These are phyloP conservation scores for Chaetothyriales sp. DNA, from an alignment of 2,329 filamentous ascomycete genomes.

Conservation along the genomic window DNA sequence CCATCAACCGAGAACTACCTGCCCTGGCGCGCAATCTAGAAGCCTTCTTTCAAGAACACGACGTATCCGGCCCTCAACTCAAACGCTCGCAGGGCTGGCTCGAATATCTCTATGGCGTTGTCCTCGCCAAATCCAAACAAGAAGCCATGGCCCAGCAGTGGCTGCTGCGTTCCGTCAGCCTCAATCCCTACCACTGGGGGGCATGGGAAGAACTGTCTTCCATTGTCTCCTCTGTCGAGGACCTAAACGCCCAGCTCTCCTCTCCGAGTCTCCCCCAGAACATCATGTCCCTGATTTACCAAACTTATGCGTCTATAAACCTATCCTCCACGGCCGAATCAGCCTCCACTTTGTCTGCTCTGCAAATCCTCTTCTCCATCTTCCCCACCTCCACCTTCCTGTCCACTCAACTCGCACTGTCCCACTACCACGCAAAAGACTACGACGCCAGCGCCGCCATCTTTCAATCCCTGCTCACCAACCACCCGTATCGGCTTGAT, in stretches of 20 bases:
- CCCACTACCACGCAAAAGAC: constrained; percentile 81
- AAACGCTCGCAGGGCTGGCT: constrained; percentile 63
- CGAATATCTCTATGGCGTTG: constrained; percentile 70
- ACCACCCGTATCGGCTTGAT: constrained; percentile 60
- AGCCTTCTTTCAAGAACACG: constrained; percentile 60
- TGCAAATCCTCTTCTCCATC: constrained; percentile 56
- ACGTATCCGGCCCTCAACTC: constrained; percentile 13
- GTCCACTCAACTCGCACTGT: constrained; percentile 72
- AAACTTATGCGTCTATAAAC: constrained; percentile 79
- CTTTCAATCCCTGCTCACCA: constrained; percentile 56
- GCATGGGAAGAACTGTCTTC: constrained; percentile 88
- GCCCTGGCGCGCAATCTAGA: constrained; percentile 63
- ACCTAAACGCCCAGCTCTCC: constrained; percentile 42
- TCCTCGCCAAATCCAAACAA: constrained; percentile 81
- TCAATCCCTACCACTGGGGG: constrained; percentile 93
- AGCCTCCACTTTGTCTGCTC: constrained; percentile 10
- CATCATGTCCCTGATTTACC: constrained; percentile 87
- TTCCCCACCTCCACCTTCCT: constrained; percentile 85
- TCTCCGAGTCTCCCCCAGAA: constrained; percentile 55
- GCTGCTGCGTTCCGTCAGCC: constrained; percentile 74
- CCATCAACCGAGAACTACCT: constrained; percentile 71
- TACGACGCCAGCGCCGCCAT: constrained; percentile 51
- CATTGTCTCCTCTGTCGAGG: constrained; percentile 64
- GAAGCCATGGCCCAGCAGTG: constrained; percentile 72
- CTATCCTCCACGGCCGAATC: constrained; percentile 62